Percentiles rank a stretch among this genome's conserved stretches.
Evolutionary conservation across 208 protist species (phyloP).

Genomic region (Crithidia thermophila): DNA sequence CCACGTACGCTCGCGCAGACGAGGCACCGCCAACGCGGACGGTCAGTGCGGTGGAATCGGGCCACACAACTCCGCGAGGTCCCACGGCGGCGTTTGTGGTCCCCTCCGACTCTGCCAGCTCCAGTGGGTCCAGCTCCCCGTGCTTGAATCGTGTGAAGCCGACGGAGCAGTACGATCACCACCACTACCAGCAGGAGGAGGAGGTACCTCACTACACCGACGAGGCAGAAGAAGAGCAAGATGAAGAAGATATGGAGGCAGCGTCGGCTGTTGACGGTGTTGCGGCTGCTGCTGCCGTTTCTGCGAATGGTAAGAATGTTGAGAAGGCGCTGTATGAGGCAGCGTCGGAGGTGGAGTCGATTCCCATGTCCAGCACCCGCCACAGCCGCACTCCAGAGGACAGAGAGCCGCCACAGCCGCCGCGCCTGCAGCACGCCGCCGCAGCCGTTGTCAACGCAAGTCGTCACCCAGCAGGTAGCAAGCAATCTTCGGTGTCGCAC

Average conservation of each 20-base stretch:
- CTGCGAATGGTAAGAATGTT: no score
- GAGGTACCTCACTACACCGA: no score
- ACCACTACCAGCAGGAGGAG: no score
- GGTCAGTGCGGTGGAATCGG: neutral
- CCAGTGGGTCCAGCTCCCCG: conserved; percentile 6
- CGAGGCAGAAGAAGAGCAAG: no score
- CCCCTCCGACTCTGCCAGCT: neutral
- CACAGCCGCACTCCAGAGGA: conserved; percentile 1
- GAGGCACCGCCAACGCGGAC: neutral
- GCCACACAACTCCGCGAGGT: neutral
- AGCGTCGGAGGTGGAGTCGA: neutral
- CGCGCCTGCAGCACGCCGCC: neutral
- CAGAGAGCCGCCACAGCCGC: neutral
- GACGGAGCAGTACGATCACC: neutral
- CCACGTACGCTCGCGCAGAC: no score
- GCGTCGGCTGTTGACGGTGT: neutral
- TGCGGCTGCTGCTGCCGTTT: neutral
- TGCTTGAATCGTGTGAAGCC: conserved; percentile 8
- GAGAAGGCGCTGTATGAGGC: neutral
- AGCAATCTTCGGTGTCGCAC: neutral
- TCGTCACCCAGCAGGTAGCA: neutral
- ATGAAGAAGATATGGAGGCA: neutral
- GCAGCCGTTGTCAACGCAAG: neutral
- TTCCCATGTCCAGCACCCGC: conserved; percentile 5
- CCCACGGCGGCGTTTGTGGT: neutral